Conservation (phyloP, 208 protist genomes). For the Leishmania tarentolae region DNA sequence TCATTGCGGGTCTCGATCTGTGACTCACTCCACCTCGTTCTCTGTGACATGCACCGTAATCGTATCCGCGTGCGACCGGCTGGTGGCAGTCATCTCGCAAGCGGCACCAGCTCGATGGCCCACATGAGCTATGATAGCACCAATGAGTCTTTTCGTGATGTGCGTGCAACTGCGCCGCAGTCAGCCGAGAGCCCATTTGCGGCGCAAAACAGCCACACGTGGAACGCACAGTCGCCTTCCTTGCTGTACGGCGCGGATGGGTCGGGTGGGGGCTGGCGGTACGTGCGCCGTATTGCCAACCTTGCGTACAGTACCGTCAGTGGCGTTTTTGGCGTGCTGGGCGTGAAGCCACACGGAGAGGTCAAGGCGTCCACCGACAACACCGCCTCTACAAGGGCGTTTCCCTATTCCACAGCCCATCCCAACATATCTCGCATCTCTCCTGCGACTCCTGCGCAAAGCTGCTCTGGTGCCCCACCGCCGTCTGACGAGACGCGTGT, state of each 20-base stretch:
- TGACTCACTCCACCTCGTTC: background rate
- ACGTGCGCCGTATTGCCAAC: slow-evolving; percentile 16
- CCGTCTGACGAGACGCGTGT: background rate
- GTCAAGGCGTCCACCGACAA: background rate
- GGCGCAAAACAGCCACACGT: background rate
- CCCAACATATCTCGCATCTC: slow-evolving; percentile 20
- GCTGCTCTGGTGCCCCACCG: background rate
- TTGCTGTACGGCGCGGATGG: background rate
- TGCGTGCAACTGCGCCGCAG: background rate
- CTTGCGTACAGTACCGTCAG: slow-evolving; percentile 26
- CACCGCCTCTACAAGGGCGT: background rate
- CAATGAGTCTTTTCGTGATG: background rate
- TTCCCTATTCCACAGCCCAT: slow-evolving; percentile 9
- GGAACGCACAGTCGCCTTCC: background rate
- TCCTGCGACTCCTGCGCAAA: background rate
- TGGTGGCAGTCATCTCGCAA: background rate
- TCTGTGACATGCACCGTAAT: slow-evolving; percentile 24
- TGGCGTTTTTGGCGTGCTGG: slow-evolving; percentile 19
- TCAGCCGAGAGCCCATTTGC: background rate
- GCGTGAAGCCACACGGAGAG: background rate
- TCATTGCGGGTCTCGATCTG: background rate
- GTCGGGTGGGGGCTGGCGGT: slow-evolving; percentile 5
- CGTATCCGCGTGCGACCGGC: slow-evolving; percentile 35
- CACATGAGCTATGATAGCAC: background rate
- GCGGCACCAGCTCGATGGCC: background rate